These are phyloP conservation scores for Eucalyptus microcorys DNA, from an alignment of 345 rosid species.

Conservation along the genomic window DNA sequence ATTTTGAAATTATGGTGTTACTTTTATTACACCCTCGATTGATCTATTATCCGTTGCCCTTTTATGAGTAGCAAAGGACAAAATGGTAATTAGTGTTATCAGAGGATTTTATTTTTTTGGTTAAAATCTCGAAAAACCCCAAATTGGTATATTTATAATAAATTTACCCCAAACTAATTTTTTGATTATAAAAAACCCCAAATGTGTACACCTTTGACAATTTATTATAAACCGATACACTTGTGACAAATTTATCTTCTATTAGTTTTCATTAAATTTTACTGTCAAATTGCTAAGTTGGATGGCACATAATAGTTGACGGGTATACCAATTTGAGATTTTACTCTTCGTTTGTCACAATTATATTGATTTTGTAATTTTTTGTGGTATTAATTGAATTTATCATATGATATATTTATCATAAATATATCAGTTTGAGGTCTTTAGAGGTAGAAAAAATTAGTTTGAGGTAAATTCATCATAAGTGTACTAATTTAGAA, in stretches of 20 bases:
- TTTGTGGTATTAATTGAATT: too few species aligned
- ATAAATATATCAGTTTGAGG: too few species aligned
- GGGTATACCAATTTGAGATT: too few species aligned
- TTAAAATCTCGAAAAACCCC: accelerated
- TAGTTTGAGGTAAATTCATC: accelerated
- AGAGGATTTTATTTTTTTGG: background rate
- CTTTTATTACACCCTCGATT: too few species aligned
- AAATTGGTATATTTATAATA: accelerated
- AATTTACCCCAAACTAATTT: too few species aligned
- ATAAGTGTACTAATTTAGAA: too few species aligned
- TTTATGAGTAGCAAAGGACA: background rate
- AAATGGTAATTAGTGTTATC: too few species aligned
- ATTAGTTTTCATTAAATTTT: too few species aligned
- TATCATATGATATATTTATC: accelerated
- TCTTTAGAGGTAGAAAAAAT: accelerated
- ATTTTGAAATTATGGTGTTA: too few species aligned
- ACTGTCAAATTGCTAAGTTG: accelerated
- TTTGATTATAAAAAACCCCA: accelerated
- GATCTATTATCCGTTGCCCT: background rate
- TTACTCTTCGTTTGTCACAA: accelerated
- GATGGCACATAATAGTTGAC: accelerated
- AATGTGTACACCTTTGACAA: accelerated
- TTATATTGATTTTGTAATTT: too few species aligned
- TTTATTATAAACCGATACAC: accelerated
- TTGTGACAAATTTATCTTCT: accelerated